These are phyloP conservation scores for Phytophthora cactorum DNA, from an alignment of 352 stramenopile species.

Conservation along the genomic window DNA sequence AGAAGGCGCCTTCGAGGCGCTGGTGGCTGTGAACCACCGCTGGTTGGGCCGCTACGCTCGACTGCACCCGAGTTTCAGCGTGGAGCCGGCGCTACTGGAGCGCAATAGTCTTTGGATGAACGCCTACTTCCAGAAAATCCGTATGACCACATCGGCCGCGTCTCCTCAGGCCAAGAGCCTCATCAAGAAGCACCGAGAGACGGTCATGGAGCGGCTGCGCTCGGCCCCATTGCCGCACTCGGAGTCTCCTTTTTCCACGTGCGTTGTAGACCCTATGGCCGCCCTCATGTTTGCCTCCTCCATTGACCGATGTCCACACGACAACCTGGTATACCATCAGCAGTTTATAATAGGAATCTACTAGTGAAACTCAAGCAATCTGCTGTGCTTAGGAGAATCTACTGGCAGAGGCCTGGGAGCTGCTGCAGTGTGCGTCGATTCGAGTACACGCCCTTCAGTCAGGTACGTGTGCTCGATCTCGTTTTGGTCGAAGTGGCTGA, in stretches of 20 bases:
- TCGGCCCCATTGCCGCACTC: conserved; percentile 38
- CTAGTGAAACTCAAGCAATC: background rate
- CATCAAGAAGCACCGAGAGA: conserved; percentile 59
- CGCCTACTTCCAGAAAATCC: conserved; percentile 80
- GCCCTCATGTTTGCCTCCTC: conserved; percentile 71
- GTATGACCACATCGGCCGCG: conserved; percentile 66
- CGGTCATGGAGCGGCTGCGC: conserved; percentile 46
- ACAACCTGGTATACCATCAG: conserved; percentile 52
- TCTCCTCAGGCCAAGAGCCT: conserved; percentile 66
- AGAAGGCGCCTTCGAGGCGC: conserved; percentile 48
- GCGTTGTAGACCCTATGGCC: conserved; percentile 60
- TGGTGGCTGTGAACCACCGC: conserved; percentile 66
- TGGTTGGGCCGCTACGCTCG: conserved; percentile 73
- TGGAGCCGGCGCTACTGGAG: conserved; percentile 61
- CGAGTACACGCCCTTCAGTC: conserved; percentile 53
- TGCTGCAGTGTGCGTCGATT: conserved; percentile 57
- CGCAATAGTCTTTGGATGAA: conserved; percentile 86
- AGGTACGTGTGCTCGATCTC: conserved; percentile 29
- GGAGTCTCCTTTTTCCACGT: conserved; percentile 60
- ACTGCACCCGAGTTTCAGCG: conserved; percentile 58
- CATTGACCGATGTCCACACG: conserved; percentile 63
- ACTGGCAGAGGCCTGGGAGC: conserved; percentile 56
- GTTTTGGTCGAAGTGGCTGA: conserved; percentile 6
- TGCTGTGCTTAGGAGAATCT: conserved; percentile 52
- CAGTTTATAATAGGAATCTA: background rate